These are phyloP conservation scores for Cordyceps fumosorosea DNA, from an alignment of 2,329 filamentous ascomycete species.

Conservation along the genomic window DNA sequence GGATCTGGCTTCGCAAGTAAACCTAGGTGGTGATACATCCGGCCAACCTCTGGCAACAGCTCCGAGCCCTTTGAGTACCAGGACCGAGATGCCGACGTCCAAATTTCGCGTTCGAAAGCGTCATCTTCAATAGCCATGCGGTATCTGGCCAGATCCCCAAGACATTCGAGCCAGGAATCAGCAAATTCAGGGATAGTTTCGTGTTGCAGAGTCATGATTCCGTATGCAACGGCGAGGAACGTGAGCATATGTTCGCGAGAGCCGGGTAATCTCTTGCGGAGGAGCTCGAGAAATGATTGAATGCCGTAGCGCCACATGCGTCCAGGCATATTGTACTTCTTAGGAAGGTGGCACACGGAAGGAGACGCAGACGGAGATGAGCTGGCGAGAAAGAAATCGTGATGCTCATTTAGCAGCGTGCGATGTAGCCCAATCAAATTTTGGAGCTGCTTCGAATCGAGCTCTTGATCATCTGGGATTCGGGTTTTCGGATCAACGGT, in stretches of 20 bases:
- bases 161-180: constrained; percentile 87
- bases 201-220: constrained; percentile 79
- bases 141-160: constrained; percentile 80
- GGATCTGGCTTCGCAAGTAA: constrained; percentile 63
- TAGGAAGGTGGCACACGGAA: constrained; percentile 60
- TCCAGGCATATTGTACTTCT: constrained; percentile 85
- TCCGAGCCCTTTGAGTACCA: constrained; percentile 86
- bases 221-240: constrained; percentile 85
- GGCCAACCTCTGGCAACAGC: constrained; percentile 64
- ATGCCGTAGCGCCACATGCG: constrained; percentile 94
- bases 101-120: constrained; percentile 68
- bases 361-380: constrained; percentile 78
- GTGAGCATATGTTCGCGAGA: constrained; percentile 84
- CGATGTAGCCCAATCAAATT: constrained; percentile 75
- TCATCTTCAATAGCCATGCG: constrained; percentile 89
- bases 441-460: constrained; percentile 66
- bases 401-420: constrained; percentile 73
- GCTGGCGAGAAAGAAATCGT: constrained; percentile 79
- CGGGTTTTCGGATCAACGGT: constrained; percentile 54
- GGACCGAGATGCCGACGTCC: constrained; percentile 70
- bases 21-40: constrained; percentile 83
- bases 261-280: constrained; percentile 65
- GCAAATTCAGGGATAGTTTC: constrained; percentile 79
- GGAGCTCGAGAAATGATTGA: constrained; percentile 71
- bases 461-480: constrained; percentile 33